Evolutionary conservation across 106 monocot species (phyloP), one percentile per base, ranked within the genome.

Genomic region (Dendrobium nobile): DNA sequence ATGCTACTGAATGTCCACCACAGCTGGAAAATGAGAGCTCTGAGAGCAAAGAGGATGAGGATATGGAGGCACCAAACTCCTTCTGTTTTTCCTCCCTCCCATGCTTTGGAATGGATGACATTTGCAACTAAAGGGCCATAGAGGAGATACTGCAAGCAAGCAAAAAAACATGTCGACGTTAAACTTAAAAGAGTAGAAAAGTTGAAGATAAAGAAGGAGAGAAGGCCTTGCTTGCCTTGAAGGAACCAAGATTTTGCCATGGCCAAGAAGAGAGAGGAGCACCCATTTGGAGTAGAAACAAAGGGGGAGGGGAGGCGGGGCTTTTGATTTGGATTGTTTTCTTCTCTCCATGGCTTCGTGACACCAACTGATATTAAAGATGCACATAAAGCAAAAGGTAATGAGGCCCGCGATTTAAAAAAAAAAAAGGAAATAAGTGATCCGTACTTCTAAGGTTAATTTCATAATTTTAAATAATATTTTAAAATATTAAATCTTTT

Each of bases 61-160:
- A 96, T 37, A 33, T 89, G 83, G 47, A 89, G 77, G 78, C 88
- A 86, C 92, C 92, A 93, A 58, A 73, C 56, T 59, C 51, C 22
- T 17, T 28, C 75, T 42, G 4, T 44, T 10, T n/a, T 31, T 45
- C 4, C 73, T 73, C 43, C 80, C 51, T 85, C 87, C 88, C 87
- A 92, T 80, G 87, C 59, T 86, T 56, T 83, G 37, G 92, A 77
- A 27, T 84, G 28, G 3, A 90, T 68, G 2, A 81, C 85, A 78
- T 94, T 89, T 18, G 86, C 93, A 40, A 92, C 75, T 8, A 96
- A 82, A 24, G 96, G 96, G 0, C 85, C 93, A 68, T 92, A 96
- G 19, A 96, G 77, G 6, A 94, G 54, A 72, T 96, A 96, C 96
- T 96, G 88, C 88, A 84, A 65, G 88, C 88, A 84, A 65, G 1